Evolutionary conservation across 495 filamentous ascomycete species (phyloP), one percentile per base, ranked within the genome.

Genomic region (Achaetomiella virescens): DNA sequence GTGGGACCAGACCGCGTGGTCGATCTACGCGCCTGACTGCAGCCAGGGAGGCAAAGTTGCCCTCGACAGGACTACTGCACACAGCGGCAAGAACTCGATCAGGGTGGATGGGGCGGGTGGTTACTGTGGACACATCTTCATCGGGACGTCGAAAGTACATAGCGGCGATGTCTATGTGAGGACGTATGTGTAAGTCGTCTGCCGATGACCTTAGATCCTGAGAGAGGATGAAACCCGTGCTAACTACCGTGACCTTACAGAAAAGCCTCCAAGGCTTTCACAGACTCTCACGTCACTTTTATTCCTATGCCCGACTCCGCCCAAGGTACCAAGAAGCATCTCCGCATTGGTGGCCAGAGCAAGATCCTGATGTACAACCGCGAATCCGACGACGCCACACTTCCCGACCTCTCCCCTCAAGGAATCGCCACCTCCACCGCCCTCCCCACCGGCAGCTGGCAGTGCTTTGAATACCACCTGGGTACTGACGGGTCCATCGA

Each of bases 221-320:
- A 15, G 2, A 1, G 6, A 20, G 1, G 15, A 15, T 61, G 61
- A 66, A 70, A 54, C 72, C 44, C 58, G 29, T 12, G 15, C 27
- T 62, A 14, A 52, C 20, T 1, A 14, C 2, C 47, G 43, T 48
- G 44, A 57, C n/a, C 2, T 10, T 63, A 1, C 59, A 81, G 77
- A 52, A 77, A 76, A 72, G 74, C 78, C 15, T 68, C 68, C 36
- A 78, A 72, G 54, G 76, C 80, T 53, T 61, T 81, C 18, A 80
- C 75, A 21, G 72, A 70, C 67, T 69, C 71, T 25, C 80, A 83
- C 68, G 78, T 83, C 58, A 74, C 75, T 61, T 81, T 83, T 70
- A 83, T 83, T 66, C 80, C 78, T n/a, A 83, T 83, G 80, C 75
- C 79, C n/a, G 80, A 83, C 67, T 71, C 74, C 4, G 69, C 76